phyloP scores from a whole-genome alignment of 441 rosid genomes.

The Manihot esculenta region DNA sequence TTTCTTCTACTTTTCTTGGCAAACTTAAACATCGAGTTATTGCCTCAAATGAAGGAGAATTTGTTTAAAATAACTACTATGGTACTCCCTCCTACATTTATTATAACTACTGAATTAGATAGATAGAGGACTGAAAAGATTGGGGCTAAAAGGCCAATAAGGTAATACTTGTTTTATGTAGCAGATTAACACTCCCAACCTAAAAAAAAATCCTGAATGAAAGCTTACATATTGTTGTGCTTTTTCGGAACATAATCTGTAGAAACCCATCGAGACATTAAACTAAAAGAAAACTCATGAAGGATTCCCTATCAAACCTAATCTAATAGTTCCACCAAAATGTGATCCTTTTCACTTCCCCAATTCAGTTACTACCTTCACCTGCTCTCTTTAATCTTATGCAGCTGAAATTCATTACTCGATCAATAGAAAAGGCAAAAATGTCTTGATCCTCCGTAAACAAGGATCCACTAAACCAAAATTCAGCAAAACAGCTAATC shows the following conservation, averaged over 20 bases:
- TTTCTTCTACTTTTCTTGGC: slow-evolving; percentile 1
- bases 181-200: no score
- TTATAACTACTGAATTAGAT: background rate
- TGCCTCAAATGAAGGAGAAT: background rate
- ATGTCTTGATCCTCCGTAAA: background rate
- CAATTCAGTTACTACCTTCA: background rate
- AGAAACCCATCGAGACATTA: background rate
- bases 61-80: no score
- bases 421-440: background rate
- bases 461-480: no score
- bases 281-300: background rate
- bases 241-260: background rate
- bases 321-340: background rate
- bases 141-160: background rate
- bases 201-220: background rate
- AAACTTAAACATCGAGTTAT: background rate
- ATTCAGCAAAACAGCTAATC: background rate
- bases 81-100: background rate
- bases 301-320: background rate
- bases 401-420: background rate
- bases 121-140: no score
- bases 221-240: background rate
- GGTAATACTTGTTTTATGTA: no score
- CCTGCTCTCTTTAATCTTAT: background rate
- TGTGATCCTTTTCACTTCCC: background rate